Conservation (phyloP, 2,329 filamentous ascomycete species). For the Cryphonectria carpinicola region DNA sequence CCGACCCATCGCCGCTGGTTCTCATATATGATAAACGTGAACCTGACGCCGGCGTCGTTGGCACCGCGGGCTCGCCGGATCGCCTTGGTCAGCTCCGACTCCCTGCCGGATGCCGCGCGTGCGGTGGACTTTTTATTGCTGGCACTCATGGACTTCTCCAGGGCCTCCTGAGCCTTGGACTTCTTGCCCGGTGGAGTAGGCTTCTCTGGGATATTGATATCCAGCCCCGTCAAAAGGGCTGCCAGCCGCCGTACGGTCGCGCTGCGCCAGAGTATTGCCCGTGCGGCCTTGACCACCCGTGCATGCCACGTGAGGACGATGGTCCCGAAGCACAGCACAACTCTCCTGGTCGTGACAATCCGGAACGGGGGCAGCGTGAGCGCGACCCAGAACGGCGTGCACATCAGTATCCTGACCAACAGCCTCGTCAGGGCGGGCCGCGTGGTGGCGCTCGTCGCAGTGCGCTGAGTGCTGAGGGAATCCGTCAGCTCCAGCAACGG, state of each 20-base stretch:
- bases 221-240: conserved; percentile 77
- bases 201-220: conserved; percentile 54
- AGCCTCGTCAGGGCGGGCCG: conserved; percentile 86
- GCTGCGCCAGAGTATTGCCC: conserved; percentile 90
- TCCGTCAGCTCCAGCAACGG: conserved; percentile 88
- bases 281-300: conserved; percentile 79
- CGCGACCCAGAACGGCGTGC: conserved; percentile 85
- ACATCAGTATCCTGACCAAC: conserved; percentile 84
- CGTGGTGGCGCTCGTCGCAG: conserved; percentile 88
- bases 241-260: conserved; percentile 71
- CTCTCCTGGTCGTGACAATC: conserved; percentile 83
- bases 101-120: conserved; percentile 35
- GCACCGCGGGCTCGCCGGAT: conserved; percentile 45
- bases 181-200: conserved; percentile 26
- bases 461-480: conserved; percentile 88
- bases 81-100: conserved; percentile 54
- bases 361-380: conserved; percentile 81
- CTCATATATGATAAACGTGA: conserved; percentile 95
- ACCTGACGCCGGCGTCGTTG: conserved; percentile 81
- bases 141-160: conserved; percentile 43
- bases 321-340: conserved; percentile 85
- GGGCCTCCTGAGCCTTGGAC: conserved; percentile 36
- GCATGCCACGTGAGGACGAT: conserved; percentile 91
- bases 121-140: conserved; percentile 47
- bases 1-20: conserved; percentile 96